These are phyloP conservation scores for Kazachstania bromeliacearum DNA, from an alignment of 805 yeast genomes.

Conservation along the genomic window DNA sequence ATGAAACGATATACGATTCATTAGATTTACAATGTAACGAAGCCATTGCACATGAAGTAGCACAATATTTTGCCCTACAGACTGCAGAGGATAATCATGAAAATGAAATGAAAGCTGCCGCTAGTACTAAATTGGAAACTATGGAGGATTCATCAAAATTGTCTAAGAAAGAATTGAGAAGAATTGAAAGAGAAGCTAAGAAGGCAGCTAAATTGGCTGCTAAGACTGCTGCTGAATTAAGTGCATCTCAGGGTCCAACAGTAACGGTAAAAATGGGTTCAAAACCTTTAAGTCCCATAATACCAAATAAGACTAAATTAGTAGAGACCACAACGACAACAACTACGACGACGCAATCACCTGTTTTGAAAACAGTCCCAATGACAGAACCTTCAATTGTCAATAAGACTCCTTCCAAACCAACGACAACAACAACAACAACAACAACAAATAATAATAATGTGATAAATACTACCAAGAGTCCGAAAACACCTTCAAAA, in stretches of 20 bases:
- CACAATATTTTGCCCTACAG: slow-evolving; percentile 30
- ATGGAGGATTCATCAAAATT: slow-evolving; percentile 16
- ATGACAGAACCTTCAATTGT: slow-evolving; percentile 3
- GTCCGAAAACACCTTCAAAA: slow-evolving; percentile 8
- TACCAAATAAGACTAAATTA: not conserved
- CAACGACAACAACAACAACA: slow-evolving; percentile 8
- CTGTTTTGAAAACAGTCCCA: slow-evolving; percentile 6
- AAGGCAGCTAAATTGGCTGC: slow-evolving; percentile 29
- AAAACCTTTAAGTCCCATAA: slow-evolving; percentile 3
- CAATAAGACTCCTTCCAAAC: slow-evolving; percentile 1
- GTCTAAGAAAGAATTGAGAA: slow-evolving; percentile 29
- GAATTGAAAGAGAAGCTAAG: slow-evolving; percentile 29
- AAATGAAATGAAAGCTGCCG: slow-evolving; percentile 7
- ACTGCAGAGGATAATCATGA: slow-evolving; percentile 20
- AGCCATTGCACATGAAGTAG: slow-evolving; percentile 43
- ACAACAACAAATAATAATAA: slow-evolving; percentile 12
- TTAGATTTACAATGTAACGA: slow-evolving; percentile 57
- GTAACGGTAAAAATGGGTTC: slow-evolving; percentile 7
- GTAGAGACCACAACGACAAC: not conserved
- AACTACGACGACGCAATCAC: slow-evolving; percentile 11
- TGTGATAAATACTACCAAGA: slow-evolving; percentile 12
- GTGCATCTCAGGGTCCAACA: slow-evolving; percentile 10
- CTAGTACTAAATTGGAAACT: not conserved
- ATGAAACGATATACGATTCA: slow-evolving; percentile 86
- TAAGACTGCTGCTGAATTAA: slow-evolving; percentile 13